Percentiles rank a stretch among this genome's conserved stretches.
These are phyloP conservation scores for Bryoerythrophyllum caledonicum DNA, from an alignment of 225 moss, liverwort and hornwort species.

Conservation along the genomic window DNA sequence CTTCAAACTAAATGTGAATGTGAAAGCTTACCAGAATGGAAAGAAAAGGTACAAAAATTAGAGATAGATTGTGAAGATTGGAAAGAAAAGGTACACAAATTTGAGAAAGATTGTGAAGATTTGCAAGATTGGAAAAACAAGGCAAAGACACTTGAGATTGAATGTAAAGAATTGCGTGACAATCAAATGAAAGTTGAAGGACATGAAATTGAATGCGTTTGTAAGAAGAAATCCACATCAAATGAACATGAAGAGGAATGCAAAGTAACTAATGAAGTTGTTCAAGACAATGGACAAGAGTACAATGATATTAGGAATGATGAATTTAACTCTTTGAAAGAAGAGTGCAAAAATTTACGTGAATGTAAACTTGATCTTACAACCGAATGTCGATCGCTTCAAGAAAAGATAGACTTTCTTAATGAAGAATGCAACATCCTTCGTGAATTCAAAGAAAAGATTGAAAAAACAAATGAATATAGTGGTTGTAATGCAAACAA, in stretches of 20 bases:
- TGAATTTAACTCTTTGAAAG: not conserved
- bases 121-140: slow-evolving; percentile 19
- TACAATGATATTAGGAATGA: not conserved
- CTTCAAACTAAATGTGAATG: slow-evolving; percentile 29
- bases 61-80: slow-evolving; percentile 35
- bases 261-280: not conserved
- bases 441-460: not conserved
- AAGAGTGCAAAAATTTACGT: slow-evolving; percentile 14
- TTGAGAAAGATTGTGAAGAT: slow-evolving; percentile 31
- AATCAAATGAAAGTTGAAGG: slow-evolving; percentile 29
- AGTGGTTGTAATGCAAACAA: not conserved
- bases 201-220: slow-evolving; percentile 3
- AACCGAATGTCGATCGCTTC: slow-evolving; percentile 12
- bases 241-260: not conserved
- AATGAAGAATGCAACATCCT: not conserved
- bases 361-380: slow-evolving; percentile 22
- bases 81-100: slow-evolving; percentile 36
- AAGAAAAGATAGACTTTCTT: not conserved
- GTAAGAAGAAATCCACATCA: not conserved
- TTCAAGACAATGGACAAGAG: not conserved
- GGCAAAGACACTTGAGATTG: slow-evolving; percentile 21
- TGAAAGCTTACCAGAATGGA: slow-evolving; percentile 25
- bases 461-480: not conserved
- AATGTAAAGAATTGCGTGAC: not conserved
- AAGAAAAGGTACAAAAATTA: slow-evolving; percentile 36